Base-by-base conservation (phyloP, 345 rosid species). In the Ailanthus altissimus region DNA sequence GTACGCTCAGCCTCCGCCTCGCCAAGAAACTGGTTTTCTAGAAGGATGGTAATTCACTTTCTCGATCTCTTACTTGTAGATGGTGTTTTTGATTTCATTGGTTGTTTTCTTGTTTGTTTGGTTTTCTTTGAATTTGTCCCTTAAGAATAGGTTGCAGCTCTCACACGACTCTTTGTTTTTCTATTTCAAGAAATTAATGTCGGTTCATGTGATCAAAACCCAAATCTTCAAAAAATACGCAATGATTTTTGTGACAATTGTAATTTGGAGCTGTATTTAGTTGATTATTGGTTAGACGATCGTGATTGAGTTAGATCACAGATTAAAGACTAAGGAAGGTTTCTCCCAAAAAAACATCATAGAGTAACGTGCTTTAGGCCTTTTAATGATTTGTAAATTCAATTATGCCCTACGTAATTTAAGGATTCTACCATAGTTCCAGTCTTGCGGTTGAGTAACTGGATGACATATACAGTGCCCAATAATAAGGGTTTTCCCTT, bases 1-100 rank as follows among this genome's bases (percentile, higher is more conserved):
- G 16, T 87, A 86, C 70, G 80, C 84, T 57, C 89, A 84, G 82
- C 88, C 79, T 0, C 86, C 73, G 53, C 85, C 81, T 42, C 81
- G 77, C 75, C 77, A 86, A 68, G 81, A 79, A 12, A 28, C 58
- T 25, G 86, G 93, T 53, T 83, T 82, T 74, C 91, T 91, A 46
- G 90, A 91, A 83, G 91, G 91, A 84, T 89, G 93, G 94, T 91
- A 32, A 80, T 36, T 69, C 49, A 70, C 66, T 79, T 57, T 23
- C 1, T 5, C n/a, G 38, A 32, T 10, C 57, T 14, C 21, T 56
- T 6, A 66, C 45, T 49, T 36, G 59, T 32, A 32, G 42, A 50
- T 23, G 28, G 16, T 40, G 4, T 61, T 51, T 2, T 53, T 53
- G 57, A 53, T 53, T 53, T 32, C 38, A 32, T 32, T 32, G 38